Conservation (phyloP, 192 early-diverging fungal genomes). For the Mortierella antarctica region DNA sequence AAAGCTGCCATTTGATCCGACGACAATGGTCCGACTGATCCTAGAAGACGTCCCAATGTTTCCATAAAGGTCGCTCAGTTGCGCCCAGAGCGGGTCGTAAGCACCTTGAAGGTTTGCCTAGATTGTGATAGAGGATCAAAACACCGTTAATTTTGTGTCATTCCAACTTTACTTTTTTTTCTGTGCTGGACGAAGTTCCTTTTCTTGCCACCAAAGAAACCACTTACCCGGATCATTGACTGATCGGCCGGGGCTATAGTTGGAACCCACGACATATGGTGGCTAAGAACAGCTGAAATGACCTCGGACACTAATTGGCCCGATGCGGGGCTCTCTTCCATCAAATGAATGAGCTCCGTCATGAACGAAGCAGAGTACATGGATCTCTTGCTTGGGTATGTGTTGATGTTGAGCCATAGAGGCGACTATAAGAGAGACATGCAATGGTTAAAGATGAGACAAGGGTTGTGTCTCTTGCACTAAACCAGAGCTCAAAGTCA, state of each 20-base stretch:
- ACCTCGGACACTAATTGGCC: slow-evolving; percentile 59
- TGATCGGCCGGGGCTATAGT: slow-evolving; percentile 61
- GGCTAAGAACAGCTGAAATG: slow-evolving; percentile 59
- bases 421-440: slow-evolving; percentile 37
- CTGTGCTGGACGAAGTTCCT: no score
- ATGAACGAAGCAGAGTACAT: slow-evolving; percentile 37
- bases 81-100: slow-evolving; percentile 70
- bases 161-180: neutral
- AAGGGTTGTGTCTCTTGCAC: no score
- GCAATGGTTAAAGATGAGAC: no score
- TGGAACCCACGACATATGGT: slow-evolving; percentile 68
- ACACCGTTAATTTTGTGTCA: neutral
- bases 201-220: neutral
- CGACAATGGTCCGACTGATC: slow-evolving; percentile 64
- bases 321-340: slow-evolving; percentile 43
- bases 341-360: slow-evolving; percentile 31
- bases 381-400: slow-evolving; percentile 40
- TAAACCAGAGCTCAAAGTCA: no score
- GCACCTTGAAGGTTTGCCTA: slow-evolving; percentile 47
- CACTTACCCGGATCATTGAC: slow-evolving; percentile 48
- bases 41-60: slow-evolving; percentile 59
- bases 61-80: slow-evolving; percentile 67
- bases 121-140: neutral
- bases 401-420: slow-evolving; percentile 50
- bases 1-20: slow-evolving; percentile 56